Conservation (phyloP, 2,329 filamentous ascomycete species). For the Diaporthe nobilis region DNA sequence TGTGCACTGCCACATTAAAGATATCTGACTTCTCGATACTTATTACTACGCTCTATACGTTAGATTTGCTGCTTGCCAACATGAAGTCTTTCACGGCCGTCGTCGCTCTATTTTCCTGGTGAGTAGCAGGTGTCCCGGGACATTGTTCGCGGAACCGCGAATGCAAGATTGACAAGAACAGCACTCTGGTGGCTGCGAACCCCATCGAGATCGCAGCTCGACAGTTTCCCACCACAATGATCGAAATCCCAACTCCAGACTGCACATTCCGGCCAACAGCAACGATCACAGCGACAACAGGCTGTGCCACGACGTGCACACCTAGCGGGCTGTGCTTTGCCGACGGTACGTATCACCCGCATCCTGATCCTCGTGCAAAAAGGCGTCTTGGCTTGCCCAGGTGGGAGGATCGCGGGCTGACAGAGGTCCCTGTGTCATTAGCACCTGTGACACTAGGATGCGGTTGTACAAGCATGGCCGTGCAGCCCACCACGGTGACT, state of each 20-base stretch:
- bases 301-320: conserved; percentile 21
- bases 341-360: conserved; percentile 14
- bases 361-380: not conserved
- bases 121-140: not conserved
- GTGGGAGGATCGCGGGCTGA: not conserved
- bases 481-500: conserved; percentile 17
- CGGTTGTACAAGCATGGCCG: conserved; percentile 5
- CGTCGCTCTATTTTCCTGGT: conserved; percentile 12
- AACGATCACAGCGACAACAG: conserved; percentile 18
- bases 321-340: not conserved
- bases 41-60: not conserved
- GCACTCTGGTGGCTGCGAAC: conserved; percentile 10
- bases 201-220: not conserved
- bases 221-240: not conserved
- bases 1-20: too few relatives aligned
- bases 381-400: not conserved
- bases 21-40: not conserved
- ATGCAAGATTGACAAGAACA: not conserved
- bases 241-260: not conserved
- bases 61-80: not conserved
- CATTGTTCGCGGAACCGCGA: too few relatives aligned
- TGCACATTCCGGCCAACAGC: conserved; percentile 30
- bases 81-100: conserved; percentile 21
- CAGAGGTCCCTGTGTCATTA: not conserved
- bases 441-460: conserved; percentile 7